These are phyloP conservation scores for Dissoconium aciculare DNA, from an alignment of 2,329 filamentous ascomycete genomes.

Conservation along the genomic window DNA sequence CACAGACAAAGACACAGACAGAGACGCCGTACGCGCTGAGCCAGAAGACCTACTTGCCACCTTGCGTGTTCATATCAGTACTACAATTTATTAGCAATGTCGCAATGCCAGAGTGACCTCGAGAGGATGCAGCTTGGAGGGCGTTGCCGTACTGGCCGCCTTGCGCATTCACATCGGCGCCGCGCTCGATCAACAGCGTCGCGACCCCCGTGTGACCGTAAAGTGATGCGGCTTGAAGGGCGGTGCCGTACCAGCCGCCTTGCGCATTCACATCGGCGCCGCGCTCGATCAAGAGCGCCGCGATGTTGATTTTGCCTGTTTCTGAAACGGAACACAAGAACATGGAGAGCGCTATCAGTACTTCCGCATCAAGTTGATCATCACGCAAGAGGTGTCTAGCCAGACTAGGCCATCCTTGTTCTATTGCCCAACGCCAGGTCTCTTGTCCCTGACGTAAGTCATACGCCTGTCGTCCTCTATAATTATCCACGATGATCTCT, in stretches of 20 bases:
- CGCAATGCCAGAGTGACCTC: slow-evolving; percentile 3
- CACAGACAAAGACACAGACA: neutral
- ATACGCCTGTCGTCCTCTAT: slow-evolving; percentile 1
- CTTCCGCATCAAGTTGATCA: slow-evolving; percentile 1
- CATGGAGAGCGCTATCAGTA: neutral
- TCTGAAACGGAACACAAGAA: slow-evolving; percentile 7
- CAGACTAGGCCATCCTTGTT: slow-evolving; percentile 1
- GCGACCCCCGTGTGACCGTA: slow-evolving; percentile 5
- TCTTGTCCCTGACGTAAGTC: slow-evolving; percentile 1
- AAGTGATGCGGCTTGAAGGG: slow-evolving; percentile 6
- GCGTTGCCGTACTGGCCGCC: slow-evolving; percentile 7
- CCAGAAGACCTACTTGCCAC: slow-evolving; percentile 1
- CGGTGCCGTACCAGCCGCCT: slow-evolving; percentile 4
- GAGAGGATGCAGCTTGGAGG: slow-evolving; percentile 4
- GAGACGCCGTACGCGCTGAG: neutral
- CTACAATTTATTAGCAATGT: slow-evolving; percentile 4
- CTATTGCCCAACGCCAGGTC: neutral
- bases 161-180: slow-evolving; percentile 5
- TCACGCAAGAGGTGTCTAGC: slow-evolving; percentile 1
- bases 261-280: slow-evolving; percentile 9
- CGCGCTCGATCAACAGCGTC: slow-evolving; percentile 5
- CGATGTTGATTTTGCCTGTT: slow-evolving; percentile 5
- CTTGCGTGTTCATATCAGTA: slow-evolving; percentile 1
- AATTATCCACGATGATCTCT: slow-evolving; percentile 1
- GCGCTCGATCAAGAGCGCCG: slow-evolving; percentile 5